Evolutionary conservation across 345 rosid genomes (phyloP).

Genomic region (sweet orange (Citrus sinensis)): DNA sequence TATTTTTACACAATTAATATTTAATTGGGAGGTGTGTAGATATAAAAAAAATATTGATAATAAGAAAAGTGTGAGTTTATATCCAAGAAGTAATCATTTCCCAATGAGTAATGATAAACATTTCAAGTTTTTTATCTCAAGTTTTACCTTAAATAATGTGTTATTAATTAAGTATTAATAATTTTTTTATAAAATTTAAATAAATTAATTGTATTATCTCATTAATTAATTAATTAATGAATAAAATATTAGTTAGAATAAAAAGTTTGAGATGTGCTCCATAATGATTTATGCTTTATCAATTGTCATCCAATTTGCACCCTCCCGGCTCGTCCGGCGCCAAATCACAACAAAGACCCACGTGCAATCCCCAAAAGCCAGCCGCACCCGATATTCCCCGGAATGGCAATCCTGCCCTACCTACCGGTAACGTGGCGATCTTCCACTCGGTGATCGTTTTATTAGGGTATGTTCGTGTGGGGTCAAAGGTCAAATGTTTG

Average conservation of each 20-base stretch:
- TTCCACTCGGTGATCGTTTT: not conserved
- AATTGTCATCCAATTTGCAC: not conserved
- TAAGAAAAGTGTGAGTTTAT: fast-evolving
- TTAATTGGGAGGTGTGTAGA: no score
- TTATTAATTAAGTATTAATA: no score
- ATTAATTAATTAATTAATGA: no score
- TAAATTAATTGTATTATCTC: no score
- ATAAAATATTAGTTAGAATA: no score
- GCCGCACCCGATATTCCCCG: not conserved
- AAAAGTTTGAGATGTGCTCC: no score
- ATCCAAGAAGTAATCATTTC: fast-evolving
- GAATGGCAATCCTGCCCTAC: not conserved
- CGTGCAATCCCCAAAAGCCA: not conserved
- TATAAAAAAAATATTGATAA: no score
- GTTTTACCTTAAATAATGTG: no score
- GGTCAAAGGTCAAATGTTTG: slow-evolving; percentile 10
- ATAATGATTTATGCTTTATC: no score
- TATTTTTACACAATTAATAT: no score
- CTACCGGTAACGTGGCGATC: not conserved
- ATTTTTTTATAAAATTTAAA: no score
- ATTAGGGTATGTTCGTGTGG: not conserved
- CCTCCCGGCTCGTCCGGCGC: slow-evolving; percentile 2
- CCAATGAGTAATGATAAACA: fast-evolving
- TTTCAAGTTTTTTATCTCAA: fast-evolving
- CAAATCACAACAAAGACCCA: not conserved